phyloP scores from a whole-genome alignment of 305 asterid genomes.

The Fraxinus latifolia region DNA sequence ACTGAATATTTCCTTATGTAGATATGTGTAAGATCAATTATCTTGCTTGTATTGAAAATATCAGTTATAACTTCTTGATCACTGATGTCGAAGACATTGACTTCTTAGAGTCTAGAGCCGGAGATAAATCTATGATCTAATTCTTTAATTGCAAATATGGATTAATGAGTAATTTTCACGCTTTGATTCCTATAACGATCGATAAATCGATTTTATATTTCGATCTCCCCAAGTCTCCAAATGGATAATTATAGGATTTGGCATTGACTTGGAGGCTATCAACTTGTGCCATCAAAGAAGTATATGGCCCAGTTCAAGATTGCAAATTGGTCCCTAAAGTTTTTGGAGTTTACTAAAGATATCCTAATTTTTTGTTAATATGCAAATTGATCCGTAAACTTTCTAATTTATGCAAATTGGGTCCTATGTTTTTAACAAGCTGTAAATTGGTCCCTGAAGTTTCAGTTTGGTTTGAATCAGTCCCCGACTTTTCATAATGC shows the following conservation, averaged over 20 bases:
- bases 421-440: background rate
- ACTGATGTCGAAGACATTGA: too few species aligned
- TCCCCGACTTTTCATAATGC: background rate
- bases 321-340: background rate
- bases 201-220: background rate
- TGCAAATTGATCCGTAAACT: too few species aligned
- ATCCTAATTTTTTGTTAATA: background rate
- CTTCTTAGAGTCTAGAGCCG: too few species aligned
- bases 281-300: background rate
- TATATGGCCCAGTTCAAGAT: background rate
- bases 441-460: background rate
- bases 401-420: too few species aligned
- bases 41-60: background rate
- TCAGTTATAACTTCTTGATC: too few species aligned
- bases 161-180: background rate
- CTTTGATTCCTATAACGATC: background rate
- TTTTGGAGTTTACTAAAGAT: background rate
- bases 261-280: background rate
- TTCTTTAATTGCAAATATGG: background rate
- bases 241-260: background rate
- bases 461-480: background rate
- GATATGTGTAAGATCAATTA: background rate
- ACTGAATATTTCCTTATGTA: too few species aligned
- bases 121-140: too few species aligned
- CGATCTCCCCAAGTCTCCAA: background rate